Percentiles rank a stretch among this genome's conserved stretches.
Conservation (phyloP, 179 eudicot species). For the Beta macrorhiza region DNA sequence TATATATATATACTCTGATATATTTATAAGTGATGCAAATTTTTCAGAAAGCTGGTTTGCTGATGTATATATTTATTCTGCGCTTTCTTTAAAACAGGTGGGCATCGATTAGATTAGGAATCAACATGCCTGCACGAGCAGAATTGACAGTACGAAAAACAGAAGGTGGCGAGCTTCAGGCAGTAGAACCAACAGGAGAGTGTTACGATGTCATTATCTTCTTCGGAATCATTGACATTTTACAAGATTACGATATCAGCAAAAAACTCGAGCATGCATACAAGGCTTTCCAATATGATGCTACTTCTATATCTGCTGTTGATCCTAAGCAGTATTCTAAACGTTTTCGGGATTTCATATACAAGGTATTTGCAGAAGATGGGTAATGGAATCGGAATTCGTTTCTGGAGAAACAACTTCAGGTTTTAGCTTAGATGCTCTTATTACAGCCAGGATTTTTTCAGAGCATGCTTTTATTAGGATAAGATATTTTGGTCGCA, state of each 20-base stretch:
- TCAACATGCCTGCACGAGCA: slow-evolving; percentile 72
- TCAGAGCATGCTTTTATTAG: not conserved
- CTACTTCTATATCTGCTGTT: slow-evolving; percentile 82
- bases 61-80: not conserved
- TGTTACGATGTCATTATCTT: slow-evolving; percentile 61
- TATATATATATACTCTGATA: too few species aligned
- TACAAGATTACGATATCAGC: slow-evolving; percentile 87
- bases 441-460: slow-evolving; percentile 13
- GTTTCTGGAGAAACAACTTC: slow-evolving; percentile 6
- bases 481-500: not conserved
- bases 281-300: slow-evolving; percentile 74
- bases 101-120: slow-evolving; percentile 59
- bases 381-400: slow-evolving; percentile 13
- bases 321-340: slow-evolving; percentile 75
- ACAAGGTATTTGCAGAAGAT: slow-evolving; percentile 64
- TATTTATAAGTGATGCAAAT: not conserved
- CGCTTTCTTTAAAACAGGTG: slow-evolving; percentile 35
- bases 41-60: not conserved
- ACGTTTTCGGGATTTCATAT: slow-evolving; percentile 77
- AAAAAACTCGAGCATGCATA: slow-evolving; percentile 91
- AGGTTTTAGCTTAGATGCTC: slow-evolving; percentile 28
- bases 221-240: slow-evolving; percentile 79
- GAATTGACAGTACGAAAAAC: slow-evolving; percentile 61
- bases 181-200: slow-evolving; percentile 78
- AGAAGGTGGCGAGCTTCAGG: slow-evolving; percentile 50